Base-by-base conservation (phyloP, 129 eudicot genomes). In the Centrapalus pauciflorus region DNA sequence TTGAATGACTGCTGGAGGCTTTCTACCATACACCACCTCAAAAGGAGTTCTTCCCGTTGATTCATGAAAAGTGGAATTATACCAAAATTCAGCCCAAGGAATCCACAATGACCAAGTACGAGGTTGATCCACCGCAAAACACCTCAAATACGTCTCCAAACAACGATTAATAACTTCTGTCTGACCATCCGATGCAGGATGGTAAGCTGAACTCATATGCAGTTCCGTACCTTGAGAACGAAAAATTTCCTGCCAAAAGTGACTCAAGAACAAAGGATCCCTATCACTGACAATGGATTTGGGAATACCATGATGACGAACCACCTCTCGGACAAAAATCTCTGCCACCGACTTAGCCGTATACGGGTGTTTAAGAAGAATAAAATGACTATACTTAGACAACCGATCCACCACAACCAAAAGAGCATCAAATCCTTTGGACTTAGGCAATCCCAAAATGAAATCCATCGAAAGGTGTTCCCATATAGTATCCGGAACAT, bases 11-110 rank as follows among this genome's bases (percentile, higher is more conserved):
- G 3, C n/a, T 1, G 50, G 62, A 0, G 71, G 73, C 17, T 10
- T 13, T 1, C 62, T 26, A 2, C 73, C 62, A 33, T 49, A 67
- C 13, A 67, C 7, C 5, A 41, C 62, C 1, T 50, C 32, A 21
- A 49, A 67, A 7, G 32, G 73, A 32, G 73, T 12, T 1, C 9
- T 32, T 0, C 34, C 9, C 11, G 30, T 13, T 1, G 62, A 14
- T 9, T 14, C 3, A 30, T 67, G 62, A 7, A 27, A 51, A 9
- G 62, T n/a, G 8, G 61, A 28, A 14, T 67, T 67, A 13, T 67
- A 67, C 73, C 61, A 67, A 20, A 13, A 67, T 9, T 67, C 61
- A 1, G 62, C 73, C 63, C 25, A 67, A 0, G 19, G 46, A 4
- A 52, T 17, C 59, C 59, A 52, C 5, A 6, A 0, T 0, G 7